Evolutionary conservation across 176 grass and related monocot genomes (phyloP).

Genomic region (Alopecurus myosuroides): DNA sequence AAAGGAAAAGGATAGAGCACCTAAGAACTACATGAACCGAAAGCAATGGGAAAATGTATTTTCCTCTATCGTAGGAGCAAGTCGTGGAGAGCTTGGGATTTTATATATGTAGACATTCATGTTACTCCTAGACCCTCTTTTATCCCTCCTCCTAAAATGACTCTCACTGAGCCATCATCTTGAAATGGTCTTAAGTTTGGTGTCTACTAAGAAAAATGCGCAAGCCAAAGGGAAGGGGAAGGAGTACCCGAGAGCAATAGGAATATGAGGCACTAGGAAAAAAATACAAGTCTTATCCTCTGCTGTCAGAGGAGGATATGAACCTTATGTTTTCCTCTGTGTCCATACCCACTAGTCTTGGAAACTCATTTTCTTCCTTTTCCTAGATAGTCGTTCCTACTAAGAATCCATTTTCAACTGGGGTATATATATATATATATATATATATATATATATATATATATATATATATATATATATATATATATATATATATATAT

Average conservation of each 20-base stretch:
- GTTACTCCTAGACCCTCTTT: background rate
- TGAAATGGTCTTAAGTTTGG: background rate
- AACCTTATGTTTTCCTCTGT: background rate
- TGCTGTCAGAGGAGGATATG: background rate
- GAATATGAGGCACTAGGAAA: constrained; percentile 41
- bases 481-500: too few species aligned
- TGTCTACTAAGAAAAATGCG: background rate
- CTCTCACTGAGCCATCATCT: background rate
- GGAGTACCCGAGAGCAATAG: background rate
- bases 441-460: too few species aligned
- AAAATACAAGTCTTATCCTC: constrained; percentile 3
- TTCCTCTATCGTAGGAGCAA: background rate
- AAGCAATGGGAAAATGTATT: background rate
- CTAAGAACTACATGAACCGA: background rate
- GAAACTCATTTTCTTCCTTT: background rate
- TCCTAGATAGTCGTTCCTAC: background rate
- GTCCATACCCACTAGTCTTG: background rate
- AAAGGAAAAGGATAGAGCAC: background rate
- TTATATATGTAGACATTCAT: background rate
- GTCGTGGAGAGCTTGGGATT: background rate
- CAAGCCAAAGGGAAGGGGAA: background rate
- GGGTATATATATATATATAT: too few species aligned
- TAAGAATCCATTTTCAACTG: background rate
- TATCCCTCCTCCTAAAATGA: background rate
- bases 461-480: too few species aligned